phyloP scores from a whole-genome alignment of 106 monocot species.

The Phalaenopsis equestris region DNA sequence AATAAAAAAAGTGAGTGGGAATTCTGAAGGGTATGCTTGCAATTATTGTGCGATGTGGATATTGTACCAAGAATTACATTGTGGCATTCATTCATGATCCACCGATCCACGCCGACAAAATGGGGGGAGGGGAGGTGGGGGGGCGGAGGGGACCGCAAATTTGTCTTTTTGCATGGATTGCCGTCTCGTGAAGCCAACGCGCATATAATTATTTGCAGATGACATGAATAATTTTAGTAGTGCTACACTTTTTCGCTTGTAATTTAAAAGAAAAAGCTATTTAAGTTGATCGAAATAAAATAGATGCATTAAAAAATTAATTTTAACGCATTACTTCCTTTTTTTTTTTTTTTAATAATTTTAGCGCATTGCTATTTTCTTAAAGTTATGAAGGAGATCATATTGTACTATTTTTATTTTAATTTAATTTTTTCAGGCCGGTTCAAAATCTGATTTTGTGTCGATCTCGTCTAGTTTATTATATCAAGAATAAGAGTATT shows the following conservation, averaged over 20 bases:
- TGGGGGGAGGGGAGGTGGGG: neutral
- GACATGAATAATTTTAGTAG: too few species aligned
- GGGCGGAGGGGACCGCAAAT: neutral
- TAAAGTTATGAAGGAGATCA: neutral
- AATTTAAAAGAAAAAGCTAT: too few species aligned
- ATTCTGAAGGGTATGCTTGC: neutral
- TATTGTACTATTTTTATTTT: neutral
- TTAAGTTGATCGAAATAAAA: too few species aligned
- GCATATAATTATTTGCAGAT: neutral
- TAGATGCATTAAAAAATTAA: too few species aligned
- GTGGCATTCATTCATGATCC: neutral
- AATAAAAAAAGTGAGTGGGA: too few species aligned
- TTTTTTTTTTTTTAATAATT: too few species aligned
- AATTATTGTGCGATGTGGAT: neutral
- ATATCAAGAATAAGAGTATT: too few species aligned
- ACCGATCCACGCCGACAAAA: neutral
- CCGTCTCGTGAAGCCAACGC: neutral
- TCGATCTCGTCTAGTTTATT: neutral
- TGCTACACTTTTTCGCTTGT: too few species aligned
- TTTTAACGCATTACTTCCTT: too few species aligned
- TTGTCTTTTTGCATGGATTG: neutral
- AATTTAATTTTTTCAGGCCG: neutral
- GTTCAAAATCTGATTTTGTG: neutral
- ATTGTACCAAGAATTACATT: neutral
- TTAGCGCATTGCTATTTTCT: neutral